These are phyloP conservation scores for Backusella tuberculispora DNA, from an alignment of 192 early-diverging fungal genomes.

Conservation along the genomic window DNA sequence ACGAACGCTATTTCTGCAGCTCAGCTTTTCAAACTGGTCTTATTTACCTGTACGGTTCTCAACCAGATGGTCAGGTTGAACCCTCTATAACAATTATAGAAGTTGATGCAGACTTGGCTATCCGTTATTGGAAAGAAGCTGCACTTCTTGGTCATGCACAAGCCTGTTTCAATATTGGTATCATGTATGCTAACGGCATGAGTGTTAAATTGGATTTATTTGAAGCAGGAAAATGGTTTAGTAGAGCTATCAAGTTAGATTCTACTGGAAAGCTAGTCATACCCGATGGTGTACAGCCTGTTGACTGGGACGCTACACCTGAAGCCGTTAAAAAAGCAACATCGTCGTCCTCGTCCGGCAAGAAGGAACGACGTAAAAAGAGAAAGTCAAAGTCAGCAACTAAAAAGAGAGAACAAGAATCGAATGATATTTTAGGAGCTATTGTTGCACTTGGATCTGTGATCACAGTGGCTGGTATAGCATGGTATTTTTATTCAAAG, in stretches of 20 bases:
- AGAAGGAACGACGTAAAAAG: slow-evolving; percentile 25
- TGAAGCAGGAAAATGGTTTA: slow-evolving; percentile 42
- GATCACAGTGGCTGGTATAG: slow-evolving; percentile 33
- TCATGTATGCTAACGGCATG: slow-evolving; percentile 41
- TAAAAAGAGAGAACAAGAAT: not conserved
- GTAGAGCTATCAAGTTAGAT: slow-evolving; percentile 42
- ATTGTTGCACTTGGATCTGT: slow-evolving; percentile 25
- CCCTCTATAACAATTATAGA: slow-evolving; percentile 27
- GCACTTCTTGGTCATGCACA: slow-evolving; percentile 45
- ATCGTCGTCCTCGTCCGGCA: not conserved
- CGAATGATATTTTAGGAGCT: slow-evolving; percentile 16
- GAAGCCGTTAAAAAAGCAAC: not conserved
- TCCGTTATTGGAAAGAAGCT: slow-evolving; percentile 43
- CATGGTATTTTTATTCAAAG: slow-evolving; percentile 38
- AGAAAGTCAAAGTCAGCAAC: slow-evolving; percentile 5
- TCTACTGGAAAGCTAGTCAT: slow-evolving; percentile 30
- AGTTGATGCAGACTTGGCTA: slow-evolving; percentile 32
- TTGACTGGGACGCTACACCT: slow-evolving; percentile 35
- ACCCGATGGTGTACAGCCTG: slow-evolving; percentile 30
- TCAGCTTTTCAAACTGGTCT: slow-evolving; percentile 43
- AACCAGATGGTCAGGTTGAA: slow-evolving; percentile 30
- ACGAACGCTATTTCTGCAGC: slow-evolving; percentile 43
- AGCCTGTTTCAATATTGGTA: slow-evolving; percentile 42
- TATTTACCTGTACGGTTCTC: slow-evolving; percentile 42
- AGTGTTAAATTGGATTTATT: slow-evolving; percentile 36